Percentiles rank a stretch among this genome's conserved stretches.
Conservation (phyloP, 2,329 filamentous ascomycete species). For the Tolypocladium capitatum region DNA sequence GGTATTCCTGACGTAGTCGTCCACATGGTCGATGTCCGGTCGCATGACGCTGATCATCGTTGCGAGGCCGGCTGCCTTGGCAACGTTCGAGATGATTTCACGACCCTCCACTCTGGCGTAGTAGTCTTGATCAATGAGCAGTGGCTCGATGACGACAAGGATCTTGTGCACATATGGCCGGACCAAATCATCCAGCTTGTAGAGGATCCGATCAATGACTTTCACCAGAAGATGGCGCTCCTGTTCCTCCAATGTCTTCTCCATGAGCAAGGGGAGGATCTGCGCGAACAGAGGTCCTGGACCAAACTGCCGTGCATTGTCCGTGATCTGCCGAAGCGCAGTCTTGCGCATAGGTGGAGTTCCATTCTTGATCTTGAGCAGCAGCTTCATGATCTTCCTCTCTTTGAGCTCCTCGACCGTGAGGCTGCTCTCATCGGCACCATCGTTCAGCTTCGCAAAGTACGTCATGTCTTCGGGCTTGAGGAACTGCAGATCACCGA, state of each 20-base stretch:
- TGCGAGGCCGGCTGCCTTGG: slow-evolving; percentile 89
- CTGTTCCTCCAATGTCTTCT: slow-evolving; percentile 94
- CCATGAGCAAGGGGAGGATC: slow-evolving; percentile 92
- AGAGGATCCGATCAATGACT: slow-evolving; percentile 95
- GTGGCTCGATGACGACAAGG: slow-evolving; percentile 93
- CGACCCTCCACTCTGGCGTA: slow-evolving; percentile 96
- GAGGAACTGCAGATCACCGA: slow-evolving; percentile 94
- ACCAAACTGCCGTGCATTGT: slow-evolving; percentile 93
- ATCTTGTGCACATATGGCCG: slow-evolving; percentile 97
- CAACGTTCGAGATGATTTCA: slow-evolving; percentile 96
- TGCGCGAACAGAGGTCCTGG: slow-evolving; percentile 93
- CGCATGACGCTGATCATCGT: slow-evolving; percentile 99
- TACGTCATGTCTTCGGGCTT: slow-evolving; percentile 98
- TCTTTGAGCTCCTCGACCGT: slow-evolving; percentile 95
- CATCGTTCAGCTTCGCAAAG: slow-evolving; percentile 94
- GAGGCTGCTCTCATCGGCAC: slow-evolving; percentile 79
- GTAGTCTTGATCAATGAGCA: slow-evolving; percentile 98
- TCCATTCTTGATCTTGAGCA: slow-evolving; percentile 98
- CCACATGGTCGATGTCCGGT: slow-evolving; percentile 94
- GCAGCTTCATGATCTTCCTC: slow-evolving; percentile 91
- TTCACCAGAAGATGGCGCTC: slow-evolving; percentile 97
- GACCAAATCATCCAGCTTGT: slow-evolving; percentile 95
- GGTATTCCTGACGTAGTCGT: slow-evolving; percentile 97
- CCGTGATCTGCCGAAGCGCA: slow-evolving; percentile 87
- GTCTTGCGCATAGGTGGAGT: slow-evolving; percentile 98